Evolutionary conservation across 225 moss, liverwort and hornwort species (phyloP).

Genomic region (Anthoceros angustus): DNA sequence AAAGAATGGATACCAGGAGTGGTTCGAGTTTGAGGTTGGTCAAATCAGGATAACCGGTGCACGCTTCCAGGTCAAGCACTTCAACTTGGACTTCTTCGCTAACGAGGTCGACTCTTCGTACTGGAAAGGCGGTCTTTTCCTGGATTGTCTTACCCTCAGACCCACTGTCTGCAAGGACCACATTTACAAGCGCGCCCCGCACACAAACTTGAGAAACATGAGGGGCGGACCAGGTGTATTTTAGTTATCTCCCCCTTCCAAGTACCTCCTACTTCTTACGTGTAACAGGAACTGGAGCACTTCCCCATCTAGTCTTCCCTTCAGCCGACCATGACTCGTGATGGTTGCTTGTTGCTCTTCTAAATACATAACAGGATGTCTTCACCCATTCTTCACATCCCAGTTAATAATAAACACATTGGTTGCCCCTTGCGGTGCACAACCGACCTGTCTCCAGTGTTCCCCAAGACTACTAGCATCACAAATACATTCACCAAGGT

Average conservation of each 20-base stretch:
- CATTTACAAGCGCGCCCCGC: constrained; percentile 9
- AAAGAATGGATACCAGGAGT: constrained; percentile 44
- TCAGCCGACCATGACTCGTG: too few relatives aligned
- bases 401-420: too few relatives aligned
- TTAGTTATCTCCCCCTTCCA: constrained; percentile 3
- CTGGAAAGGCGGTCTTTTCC: constrained; percentile 77
- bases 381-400: too few relatives aligned
- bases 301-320: too few relatives aligned
- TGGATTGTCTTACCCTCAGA: constrained; percentile 60
- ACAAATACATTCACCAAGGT: constrained; percentile 6
- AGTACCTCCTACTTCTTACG: background rate
- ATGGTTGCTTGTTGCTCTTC: too few relatives aligned
- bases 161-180: constrained; percentile 36
- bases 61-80: constrained; percentile 24
- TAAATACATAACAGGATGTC: too few relatives aligned
- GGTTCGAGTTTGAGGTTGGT: constrained; percentile 87
- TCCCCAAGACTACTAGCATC: too few relatives aligned
- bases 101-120: constrained; percentile 47
- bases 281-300: too few relatives aligned
- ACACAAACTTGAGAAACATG: constrained; percentile 9
- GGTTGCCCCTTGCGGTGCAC: too few relatives aligned
- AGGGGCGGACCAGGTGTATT: constrained; percentile 23
- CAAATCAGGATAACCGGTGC: constrained; percentile 38
- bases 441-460: too few relatives aligned
- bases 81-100: constrained; percentile 38